These are phyloP conservation scores for Calonectria pseudoreteaudii DNA, from an alignment of 2,329 filamentous ascomycete species.

Conservation along the genomic window DNA sequence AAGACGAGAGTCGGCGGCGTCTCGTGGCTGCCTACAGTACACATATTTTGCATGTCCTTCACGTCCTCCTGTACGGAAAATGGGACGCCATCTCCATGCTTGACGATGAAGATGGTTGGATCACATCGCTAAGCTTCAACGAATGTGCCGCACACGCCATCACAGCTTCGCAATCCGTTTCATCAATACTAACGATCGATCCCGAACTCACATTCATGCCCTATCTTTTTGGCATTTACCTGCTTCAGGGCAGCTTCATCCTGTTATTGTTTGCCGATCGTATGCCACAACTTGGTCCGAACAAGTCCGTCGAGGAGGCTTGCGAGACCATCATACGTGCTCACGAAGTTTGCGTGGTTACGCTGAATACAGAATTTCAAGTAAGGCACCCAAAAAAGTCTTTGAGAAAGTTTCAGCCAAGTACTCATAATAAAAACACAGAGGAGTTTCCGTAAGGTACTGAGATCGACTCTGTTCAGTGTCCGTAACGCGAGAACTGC, in stretches of 20 bases:
- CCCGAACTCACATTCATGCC: slow-evolving; percentile 64
- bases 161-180: slow-evolving; percentile 58
- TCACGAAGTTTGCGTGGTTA: slow-evolving; percentile 63
- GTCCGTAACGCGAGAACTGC: neutral
- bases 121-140: slow-evolving; percentile 57
- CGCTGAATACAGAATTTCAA: slow-evolving; percentile 62
- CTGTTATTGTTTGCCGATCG: slow-evolving; percentile 61
- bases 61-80: slow-evolving; percentile 61
- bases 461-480: neutral
- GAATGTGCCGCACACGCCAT: slow-evolving; percentile 61
- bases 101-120: slow-evolving; percentile 62
- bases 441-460: neutral
- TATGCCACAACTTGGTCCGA: slow-evolving; percentile 59
- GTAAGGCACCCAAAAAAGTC: slow-evolving; percentile 36
- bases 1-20: slow-evolving; percentile 42
- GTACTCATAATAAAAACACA: neutral
- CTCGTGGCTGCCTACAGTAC: slow-evolving; percentile 61
- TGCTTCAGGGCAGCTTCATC: slow-evolving; percentile 63
- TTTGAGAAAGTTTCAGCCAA: too few relatives aligned
- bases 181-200: slow-evolving; percentile 59
- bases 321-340: slow-evolving; percentile 64
- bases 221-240: slow-evolving; percentile 64
- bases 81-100: slow-evolving; percentile 63
- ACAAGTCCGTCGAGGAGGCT: slow-evolving; percentile 58
- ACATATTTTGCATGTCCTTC: slow-evolving; percentile 60